Evolutionary conservation across 2,329 filamentous ascomycete genomes (phyloP).

Genomic region (Trichoderma koningii): DNA sequence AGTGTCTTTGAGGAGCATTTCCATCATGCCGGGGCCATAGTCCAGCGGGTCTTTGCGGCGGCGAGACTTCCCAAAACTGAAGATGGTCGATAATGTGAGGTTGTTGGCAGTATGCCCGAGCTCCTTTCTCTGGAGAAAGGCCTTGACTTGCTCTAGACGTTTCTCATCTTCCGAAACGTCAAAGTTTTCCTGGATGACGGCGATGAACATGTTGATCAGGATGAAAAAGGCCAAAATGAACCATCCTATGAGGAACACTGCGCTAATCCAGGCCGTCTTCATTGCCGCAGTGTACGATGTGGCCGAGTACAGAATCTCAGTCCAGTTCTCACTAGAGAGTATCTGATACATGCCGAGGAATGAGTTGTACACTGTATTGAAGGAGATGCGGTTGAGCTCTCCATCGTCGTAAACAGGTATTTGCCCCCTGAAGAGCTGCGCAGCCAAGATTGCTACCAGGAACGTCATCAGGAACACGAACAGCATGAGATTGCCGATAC

Average conservation of each 20-base stretch:
- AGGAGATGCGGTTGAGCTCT: constrained; percentile 69
- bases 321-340: constrained; percentile 96
- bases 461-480: constrained; percentile 97
- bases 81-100: constrained; percentile 72
- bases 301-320: constrained; percentile 77
- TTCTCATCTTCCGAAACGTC: constrained; percentile 99
- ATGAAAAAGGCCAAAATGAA: constrained; percentile 96
- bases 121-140: constrained; percentile 90
- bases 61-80: constrained; percentile 61
- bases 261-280: constrained; percentile 88
- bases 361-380: constrained; percentile 89
- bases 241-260: constrained; percentile 89
- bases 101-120: constrained; percentile 72
- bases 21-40: constrained; percentile 86
- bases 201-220: constrained; percentile 99
- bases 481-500: constrained; percentile 90
- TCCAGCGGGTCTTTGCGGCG: constrained; percentile 79
- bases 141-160: constrained; percentile 91
- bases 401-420: constrained; percentile 68
- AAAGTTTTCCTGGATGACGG: constrained; percentile 99
- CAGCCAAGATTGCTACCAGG: constrained; percentile 87
- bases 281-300: constrained; percentile 66
- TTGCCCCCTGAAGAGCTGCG: constrained; percentile 88
- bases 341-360: constrained; percentile 98
- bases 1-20: constrained; percentile 95